Conservation (phyloP, 768 basidiomycete genomes). For the Sarcomyxa edulis region DNA sequence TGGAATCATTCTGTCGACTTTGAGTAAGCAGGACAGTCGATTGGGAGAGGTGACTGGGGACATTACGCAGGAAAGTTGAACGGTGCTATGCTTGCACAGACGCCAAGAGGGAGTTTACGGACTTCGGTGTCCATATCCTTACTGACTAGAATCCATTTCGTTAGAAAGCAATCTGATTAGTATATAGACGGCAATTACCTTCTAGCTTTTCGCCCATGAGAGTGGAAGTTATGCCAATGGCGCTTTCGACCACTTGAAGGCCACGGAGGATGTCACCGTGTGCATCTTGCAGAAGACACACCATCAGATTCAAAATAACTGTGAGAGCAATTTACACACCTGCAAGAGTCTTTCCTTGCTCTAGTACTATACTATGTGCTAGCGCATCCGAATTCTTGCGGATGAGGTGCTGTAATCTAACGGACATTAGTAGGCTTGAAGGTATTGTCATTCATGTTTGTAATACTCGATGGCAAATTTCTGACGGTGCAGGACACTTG, state of each 20-base stretch:
- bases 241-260: slow-evolving; percentile 81
- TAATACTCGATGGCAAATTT: slow-evolving; percentile 83
- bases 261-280: slow-evolving; percentile 93
- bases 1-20: slow-evolving; percentile 75
- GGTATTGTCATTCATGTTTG: too few relatives aligned
- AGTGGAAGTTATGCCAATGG: slow-evolving; percentile 75
- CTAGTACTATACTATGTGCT: slow-evolving; percentile 85
- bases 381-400: slow-evolving; percentile 83
- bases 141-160: slow-evolving; percentile 50
- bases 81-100: slow-evolving; percentile 80
- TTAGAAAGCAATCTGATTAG: slow-evolving; percentile 3
- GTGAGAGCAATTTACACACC: slow-evolving; percentile 35
- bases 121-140: slow-evolving; percentile 96
- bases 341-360: slow-evolving; percentile 92
- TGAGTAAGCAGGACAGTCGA: slow-evolving; percentile 2
- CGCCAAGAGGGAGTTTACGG: slow-evolving; percentile 79
- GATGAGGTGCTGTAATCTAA: slow-evolving; percentile 81
- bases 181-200: slow-evolving; percentile 40
- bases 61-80: slow-evolving; percentile 88
- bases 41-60: neutral
- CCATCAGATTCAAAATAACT: neutral
- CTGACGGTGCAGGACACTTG: slow-evolving; percentile 83
- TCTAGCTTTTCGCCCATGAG: slow-evolving; percentile 91
- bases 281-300: slow-evolving; percentile 53
- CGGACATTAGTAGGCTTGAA: slow-evolving; percentile 1